phyloP scores from a whole-genome alignment of 108 stramenopile species.

The Ochromonas danica region DNA sequence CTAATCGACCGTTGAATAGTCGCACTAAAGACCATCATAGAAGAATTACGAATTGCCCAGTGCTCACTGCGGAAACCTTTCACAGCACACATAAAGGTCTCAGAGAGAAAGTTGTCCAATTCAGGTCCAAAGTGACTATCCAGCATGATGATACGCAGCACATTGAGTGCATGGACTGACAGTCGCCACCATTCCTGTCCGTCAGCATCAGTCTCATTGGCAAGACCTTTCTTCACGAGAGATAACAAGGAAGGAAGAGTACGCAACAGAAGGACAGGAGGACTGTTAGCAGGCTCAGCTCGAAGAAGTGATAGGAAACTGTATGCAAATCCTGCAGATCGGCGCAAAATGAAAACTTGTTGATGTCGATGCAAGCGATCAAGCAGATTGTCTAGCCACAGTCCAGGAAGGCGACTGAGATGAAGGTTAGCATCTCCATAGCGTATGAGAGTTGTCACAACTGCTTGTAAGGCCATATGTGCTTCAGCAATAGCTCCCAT shows the following conservation, averaged over 20 bases:
- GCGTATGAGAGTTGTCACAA: conserved; percentile 42
- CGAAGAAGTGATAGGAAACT: conserved; percentile 48
- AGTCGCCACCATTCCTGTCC: conserved; percentile 33
- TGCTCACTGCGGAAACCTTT: conserved; percentile 39
- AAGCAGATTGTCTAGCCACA: conserved; percentile 44
- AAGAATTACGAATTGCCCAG: conserved; percentile 54
- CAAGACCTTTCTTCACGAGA: neutral
- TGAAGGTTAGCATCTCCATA: conserved; percentile 13
- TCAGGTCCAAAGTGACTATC: conserved; percentile 49
- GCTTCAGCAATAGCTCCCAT: conserved; percentile 43
- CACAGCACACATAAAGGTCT: conserved; percentile 37
- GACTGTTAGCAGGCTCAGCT: conserved; percentile 46
- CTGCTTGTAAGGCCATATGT: conserved; percentile 44
- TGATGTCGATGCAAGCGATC: conserved; percentile 31
- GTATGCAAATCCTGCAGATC: conserved; percentile 47
- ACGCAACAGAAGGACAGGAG: conserved; percentile 39
- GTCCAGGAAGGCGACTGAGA: conserved; percentile 31
- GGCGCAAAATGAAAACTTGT: conserved; percentile 49
- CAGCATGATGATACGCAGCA: conserved; percentile 46
- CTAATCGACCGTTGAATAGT: conserved; percentile 41
- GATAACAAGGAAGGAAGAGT: conserved; percentile 27
- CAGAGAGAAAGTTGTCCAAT: neutral
- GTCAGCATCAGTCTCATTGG: neutral
- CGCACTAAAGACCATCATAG: conserved; percentile 51
- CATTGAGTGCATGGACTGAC: conserved; percentile 45